Evolutionary conservation across 352 stramenopile genomes (phyloP), one percentile per base, ranked within the genome.

Genomic region (Phytophthora uliginosa): DNA sequence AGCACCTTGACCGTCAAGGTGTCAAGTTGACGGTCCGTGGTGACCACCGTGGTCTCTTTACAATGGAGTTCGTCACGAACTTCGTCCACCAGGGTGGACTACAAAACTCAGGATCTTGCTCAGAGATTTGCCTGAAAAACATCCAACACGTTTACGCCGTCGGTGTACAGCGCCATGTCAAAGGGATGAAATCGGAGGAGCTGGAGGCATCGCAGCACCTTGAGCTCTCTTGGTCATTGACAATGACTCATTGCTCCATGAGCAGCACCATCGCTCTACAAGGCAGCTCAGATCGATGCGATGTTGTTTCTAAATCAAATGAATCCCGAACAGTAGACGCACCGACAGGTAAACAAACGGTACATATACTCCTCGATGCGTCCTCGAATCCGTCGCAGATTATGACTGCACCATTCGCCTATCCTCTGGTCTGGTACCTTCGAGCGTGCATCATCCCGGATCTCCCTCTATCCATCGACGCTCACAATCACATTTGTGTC

Each of bases 331-430:
- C n/a, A 26, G 12, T 18, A 17, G 10, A 42, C 13, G 2, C 45
- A 12, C n/a, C 9, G 45, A 24, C 18, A 52, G n/a, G 28, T 31
- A 31, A 31, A 31, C 13, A 52, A 52, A 52, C 45, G n/a, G n/a
- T 52, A 28, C 45, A 22, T 31, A 7, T 31, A 31, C 28, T 31
- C 28, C 28, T 7, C 28, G 47, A 53, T 53, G n/a, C 31, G 47
- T 28, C 20, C 47, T n/a, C 9, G 12, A 36, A 68, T 63, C 51
- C 66, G 50, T 73, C 66, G 66, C 66, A 73, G 59, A 73, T 73
- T 58, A 73, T 68, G 58, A 9, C 18, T 8, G 9, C 26, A 34
- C 28, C 22, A 34, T 12, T 22, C 22, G n/a, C 45, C 26, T 48
- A 12, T 55, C 50, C 50, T 34, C 22, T 55, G 1, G 2, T 34